Conservation (phyloP, 208 protist species). For the Crithidia expoeki region DNA sequence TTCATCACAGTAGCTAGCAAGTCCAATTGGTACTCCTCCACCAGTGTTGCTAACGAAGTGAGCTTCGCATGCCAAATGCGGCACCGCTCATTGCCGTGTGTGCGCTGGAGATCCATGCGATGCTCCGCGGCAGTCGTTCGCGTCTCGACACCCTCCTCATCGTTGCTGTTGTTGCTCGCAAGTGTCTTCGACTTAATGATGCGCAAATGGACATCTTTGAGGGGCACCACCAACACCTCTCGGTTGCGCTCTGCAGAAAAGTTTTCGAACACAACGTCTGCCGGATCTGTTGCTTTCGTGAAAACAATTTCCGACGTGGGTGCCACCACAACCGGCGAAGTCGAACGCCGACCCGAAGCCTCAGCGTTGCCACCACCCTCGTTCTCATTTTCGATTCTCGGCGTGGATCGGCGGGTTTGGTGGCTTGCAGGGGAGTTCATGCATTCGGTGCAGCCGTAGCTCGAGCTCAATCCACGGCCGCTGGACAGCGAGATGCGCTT, state of each 20-base stretch:
- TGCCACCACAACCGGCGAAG: neutral
- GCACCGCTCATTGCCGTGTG: neutral
- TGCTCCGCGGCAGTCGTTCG: neutral
- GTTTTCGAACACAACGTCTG: neutral
- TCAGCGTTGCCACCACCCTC: neutral
- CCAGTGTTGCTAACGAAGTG: conserved; percentile 2
- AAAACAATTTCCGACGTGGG: neutral
- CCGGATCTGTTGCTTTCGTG: neutral
- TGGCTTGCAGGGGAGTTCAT: conserved; percentile 19
- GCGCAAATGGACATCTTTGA: neutral
- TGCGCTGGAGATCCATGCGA: neutral
- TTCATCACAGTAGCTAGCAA: conserved; percentile 23
- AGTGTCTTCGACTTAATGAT: too few relatives aligned
- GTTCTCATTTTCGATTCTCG: conserved; percentile 16
- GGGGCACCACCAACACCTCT: neutral
- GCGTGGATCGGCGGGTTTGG: conserved; percentile 14
- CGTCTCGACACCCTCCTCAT: neutral
- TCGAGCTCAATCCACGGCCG: conserved; percentile 24
- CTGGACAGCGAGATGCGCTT: conserved; percentile 13
- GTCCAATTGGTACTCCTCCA: conserved; percentile 17
- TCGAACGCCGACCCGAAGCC: neutral
- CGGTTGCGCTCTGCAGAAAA: neutral
- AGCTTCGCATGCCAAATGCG: neutral
- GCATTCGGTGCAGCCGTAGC: conserved; percentile 37
- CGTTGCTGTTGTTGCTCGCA: neutral